Conservation (phyloP, 768 basidiomycete species). For the Porpolomopsis calyptriformis region DNA sequence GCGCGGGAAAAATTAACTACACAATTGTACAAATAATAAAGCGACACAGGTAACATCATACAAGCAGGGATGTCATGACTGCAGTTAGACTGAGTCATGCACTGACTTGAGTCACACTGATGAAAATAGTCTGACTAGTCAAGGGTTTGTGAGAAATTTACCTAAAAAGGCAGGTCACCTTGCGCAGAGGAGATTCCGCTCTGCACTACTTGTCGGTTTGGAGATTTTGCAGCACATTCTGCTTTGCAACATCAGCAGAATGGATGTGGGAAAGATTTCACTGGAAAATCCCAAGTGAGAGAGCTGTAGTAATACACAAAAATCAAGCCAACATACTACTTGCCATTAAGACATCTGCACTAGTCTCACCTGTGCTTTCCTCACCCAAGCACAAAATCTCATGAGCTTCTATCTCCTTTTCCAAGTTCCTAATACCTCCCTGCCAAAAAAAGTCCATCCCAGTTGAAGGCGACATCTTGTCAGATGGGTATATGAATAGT, state of each 20-base stretch:
- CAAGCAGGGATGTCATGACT: constrained; percentile 2
- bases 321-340: no score
- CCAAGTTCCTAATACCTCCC: constrained; percentile 13
- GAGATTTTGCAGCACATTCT: neutral
- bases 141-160: constrained; percentile 3
- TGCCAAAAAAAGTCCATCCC: constrained; percentile 12
- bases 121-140: neutral
- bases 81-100: constrained; percentile 1
- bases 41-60: no score
- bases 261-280: neutral
- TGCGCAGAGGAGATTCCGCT: no score
- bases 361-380: neutral
- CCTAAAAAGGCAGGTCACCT: no score
- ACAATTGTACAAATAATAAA: no score
- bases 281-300: neutral
- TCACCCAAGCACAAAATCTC: constrained; percentile 8
- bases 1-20: no score
- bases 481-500: constrained; percentile 9
- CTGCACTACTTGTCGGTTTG: no score
- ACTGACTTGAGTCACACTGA: constrained; percentile 1
- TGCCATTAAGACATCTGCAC: neutral
- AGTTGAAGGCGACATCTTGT: constrained; percentile 1
- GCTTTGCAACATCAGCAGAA: neutral
- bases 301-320: neutral
- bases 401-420: constrained; percentile 13